These are phyloP conservation scores for Bryoerythrophyllum caledonicum DNA, from an alignment of 225 moss, liverwort and hornwort genomes.

Conservation along the genomic window DNA sequence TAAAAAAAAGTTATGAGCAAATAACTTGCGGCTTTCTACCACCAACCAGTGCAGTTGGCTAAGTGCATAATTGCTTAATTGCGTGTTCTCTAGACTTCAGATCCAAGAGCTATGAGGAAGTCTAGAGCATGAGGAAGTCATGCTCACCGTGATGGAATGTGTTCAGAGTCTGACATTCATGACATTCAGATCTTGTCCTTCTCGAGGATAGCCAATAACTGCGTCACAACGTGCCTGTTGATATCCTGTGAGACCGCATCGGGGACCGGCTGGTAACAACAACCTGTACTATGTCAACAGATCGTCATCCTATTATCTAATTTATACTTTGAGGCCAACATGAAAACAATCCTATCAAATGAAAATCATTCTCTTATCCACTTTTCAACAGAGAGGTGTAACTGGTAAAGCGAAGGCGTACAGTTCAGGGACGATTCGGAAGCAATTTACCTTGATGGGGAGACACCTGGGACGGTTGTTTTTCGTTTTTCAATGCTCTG, in stretches of 20 bases:
- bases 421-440: background rate
- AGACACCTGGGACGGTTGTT: background rate
- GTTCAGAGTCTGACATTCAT: background rate
- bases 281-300: background rate
- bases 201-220: background rate
- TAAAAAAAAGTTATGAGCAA: too few relatives aligned
- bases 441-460: background rate
- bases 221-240: background rate
- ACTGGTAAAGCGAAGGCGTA: too few relatives aligned
- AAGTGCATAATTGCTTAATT: too few relatives aligned
- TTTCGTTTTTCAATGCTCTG: background rate
- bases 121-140: background rate
- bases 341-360: background rate
- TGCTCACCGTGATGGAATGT: background rate
- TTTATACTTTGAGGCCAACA: background rate
- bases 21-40: too few relatives aligned
- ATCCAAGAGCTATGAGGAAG: too few relatives aligned
- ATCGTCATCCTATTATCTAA: background rate
- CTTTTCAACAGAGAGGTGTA: background rate
- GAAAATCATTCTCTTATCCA: background rate
- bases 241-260: conserved; percentile 3
- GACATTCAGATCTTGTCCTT: background rate
- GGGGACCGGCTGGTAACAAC: background rate
- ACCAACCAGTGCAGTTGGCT: too few relatives aligned
- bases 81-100: too few relatives aligned